Conservation (phyloP, 192 early-diverging fungal genomes). For the Pilaira anomala region DNA sequence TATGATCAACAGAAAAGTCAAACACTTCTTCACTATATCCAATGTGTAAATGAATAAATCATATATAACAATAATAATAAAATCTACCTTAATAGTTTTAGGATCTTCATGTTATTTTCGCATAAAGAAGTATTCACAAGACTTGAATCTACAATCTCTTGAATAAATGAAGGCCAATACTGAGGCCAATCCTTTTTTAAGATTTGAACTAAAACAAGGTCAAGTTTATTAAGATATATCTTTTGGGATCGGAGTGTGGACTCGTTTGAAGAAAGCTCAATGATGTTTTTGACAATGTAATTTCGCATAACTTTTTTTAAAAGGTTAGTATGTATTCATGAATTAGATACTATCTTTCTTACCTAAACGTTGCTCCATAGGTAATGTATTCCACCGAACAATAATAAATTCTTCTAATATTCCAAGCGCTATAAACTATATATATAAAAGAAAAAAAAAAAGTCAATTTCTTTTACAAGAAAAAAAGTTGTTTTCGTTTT, state of each 20-base stretch:
- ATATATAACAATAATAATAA: no score
- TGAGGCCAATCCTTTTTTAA: conserved; percentile 33
- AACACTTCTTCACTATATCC: conserved; percentile 23
- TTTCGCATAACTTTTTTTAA: conserved; percentile 18
- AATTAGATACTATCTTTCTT: not conserved
- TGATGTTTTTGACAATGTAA: conserved; percentile 24
- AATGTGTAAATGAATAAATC: not conserved
- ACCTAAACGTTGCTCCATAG: conserved; percentile 17
- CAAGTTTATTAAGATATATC: conserved; percentile 18
- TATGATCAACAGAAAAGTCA: conserved; percentile 21
- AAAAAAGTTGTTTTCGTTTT: not conserved
- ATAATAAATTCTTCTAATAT: conserved; percentile 24
- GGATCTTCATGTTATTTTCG: conserved; percentile 28
- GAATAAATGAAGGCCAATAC: conserved; percentile 26
- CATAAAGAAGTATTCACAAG: conserved; percentile 17
- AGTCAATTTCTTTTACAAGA: not conserved
- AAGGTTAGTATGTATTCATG: not conserved
- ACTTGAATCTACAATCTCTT: conserved; percentile 23
- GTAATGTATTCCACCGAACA: conserved; percentile 26
- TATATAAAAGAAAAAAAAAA: not conserved
- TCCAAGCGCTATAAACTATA: conserved; percentile 25
- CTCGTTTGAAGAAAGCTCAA: conserved; percentile 9
- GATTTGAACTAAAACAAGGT: conserved; percentile 25
- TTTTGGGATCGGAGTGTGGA: not conserved
- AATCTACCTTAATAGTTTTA: conserved; percentile 19